phyloP scores from a whole-genome alignment of 2,329 filamentous ascomycete genomes.

The Colletotrichum lentis region DNA sequence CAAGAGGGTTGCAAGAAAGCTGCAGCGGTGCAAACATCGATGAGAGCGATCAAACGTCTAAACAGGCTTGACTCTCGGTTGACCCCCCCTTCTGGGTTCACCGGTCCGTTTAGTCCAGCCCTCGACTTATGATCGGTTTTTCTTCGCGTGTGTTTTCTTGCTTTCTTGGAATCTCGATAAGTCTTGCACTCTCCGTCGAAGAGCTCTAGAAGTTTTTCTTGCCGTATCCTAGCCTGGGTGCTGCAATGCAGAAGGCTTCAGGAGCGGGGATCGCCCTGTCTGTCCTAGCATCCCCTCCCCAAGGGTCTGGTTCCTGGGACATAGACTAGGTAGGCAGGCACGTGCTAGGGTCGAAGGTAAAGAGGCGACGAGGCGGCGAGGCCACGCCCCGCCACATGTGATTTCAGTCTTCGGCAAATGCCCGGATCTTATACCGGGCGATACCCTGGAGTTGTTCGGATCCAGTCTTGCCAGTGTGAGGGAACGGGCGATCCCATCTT shows the following conservation, averaged over 20 bases:
- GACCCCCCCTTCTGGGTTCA: not conserved
- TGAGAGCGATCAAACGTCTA: not conserved
- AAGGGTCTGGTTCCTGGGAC: not conserved
- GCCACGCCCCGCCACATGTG: not conserved
- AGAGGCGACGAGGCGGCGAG: conserved; percentile 9
- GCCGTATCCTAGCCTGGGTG: not conserved
- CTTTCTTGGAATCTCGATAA: not conserved
- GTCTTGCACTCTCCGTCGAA: not conserved
- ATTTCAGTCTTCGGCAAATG: not conserved
- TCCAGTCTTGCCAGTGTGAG: conserved; percentile 15
- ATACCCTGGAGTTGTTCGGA: conserved; percentile 3
- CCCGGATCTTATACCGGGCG: not conserved
- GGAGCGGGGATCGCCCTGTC: conserved; percentile 9
- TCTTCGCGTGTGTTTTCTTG: not conserved
- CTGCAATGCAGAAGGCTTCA: conserved; percentile 5
- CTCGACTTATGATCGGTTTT: not conserved
- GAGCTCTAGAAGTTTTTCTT: conserved; percentile 12
- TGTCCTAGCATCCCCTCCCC: not conserved
- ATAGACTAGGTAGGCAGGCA: not conserved
- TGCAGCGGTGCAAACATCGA: conserved; percentile 10
- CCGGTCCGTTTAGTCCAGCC: not conserved
- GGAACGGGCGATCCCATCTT: conserved; percentile 9
- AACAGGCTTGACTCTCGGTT: conserved; percentile 3
- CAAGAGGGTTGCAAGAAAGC: not conserved
- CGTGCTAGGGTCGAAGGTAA: too few species aligned